Evolutionary conservation across 805 yeast species (phyloP).

Genomic region (Wickerhamiella azyma): DNA sequence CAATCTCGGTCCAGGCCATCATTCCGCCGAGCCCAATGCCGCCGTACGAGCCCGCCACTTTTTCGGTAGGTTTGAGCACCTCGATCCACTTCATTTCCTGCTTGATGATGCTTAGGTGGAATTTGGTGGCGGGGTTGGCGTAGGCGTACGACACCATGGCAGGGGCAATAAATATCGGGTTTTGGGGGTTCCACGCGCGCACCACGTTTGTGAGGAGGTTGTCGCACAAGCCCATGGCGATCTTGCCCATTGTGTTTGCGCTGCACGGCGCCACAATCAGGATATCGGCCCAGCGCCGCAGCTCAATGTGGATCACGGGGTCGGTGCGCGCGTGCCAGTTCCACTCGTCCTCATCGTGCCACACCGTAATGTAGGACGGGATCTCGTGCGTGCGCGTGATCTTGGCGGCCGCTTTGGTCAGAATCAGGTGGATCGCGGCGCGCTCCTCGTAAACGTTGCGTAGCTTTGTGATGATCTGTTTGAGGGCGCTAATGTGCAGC

Average conservation of each 20-base stretch:
- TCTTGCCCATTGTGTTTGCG: constrained; percentile 83
- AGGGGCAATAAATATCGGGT: constrained; percentile 84
- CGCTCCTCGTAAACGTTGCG: constrained; percentile 69
- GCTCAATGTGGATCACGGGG: constrained; percentile 88
- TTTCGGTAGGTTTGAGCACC: constrained; percentile 86
- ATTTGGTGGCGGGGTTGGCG: constrained; percentile 74
- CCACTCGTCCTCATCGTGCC: constrained; percentile 97
- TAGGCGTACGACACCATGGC: constrained; percentile 92
- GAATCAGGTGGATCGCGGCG: constrained; percentile 71
- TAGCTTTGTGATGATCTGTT: constrained; percentile 62
- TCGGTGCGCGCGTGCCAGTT: constrained; percentile 74
- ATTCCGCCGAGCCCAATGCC: constrained; percentile 99
- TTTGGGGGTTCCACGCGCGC: constrained; percentile 89
- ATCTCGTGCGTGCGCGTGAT: constrained; percentile 45
- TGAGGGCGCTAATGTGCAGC: constrained; percentile 69
- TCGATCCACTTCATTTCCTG: constrained; percentile 96
- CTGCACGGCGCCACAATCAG: constrained; percentile 86
- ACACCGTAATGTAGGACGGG: constrained; percentile 61
- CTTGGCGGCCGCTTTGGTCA: constrained; percentile 76
- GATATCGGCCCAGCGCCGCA: constrained; percentile 94
- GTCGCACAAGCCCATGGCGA: constrained; percentile 84
- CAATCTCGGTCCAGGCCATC: constrained; percentile 95
- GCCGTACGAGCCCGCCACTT: constrained; percentile 83
- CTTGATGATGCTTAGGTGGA: constrained; percentile 58
- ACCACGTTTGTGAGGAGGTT: constrained; percentile 80